phyloP scores from a whole-genome alignment of 371 early-diverging fungal species.

The Rhizopus microsporus region DNA sequence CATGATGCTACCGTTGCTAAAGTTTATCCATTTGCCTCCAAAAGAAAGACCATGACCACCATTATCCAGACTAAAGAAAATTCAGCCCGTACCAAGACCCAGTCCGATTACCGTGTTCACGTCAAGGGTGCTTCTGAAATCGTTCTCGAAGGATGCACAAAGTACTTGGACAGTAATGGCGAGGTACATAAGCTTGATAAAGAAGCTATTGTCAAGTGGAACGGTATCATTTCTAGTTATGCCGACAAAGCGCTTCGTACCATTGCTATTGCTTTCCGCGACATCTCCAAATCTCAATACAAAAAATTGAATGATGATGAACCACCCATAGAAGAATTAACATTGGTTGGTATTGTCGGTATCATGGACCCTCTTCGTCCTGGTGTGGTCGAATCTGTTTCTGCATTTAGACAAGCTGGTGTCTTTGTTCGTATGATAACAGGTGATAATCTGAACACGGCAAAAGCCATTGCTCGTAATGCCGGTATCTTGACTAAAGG shows the following conservation, averaged over 20 bases:
- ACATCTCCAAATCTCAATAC: slow-evolving; percentile 38
- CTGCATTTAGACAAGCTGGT: slow-evolving; percentile 82
- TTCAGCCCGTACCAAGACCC: slow-evolving; percentile 30
- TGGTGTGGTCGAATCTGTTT: slow-evolving; percentile 84
- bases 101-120: slow-evolving; percentile 59
- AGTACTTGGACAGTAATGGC: slow-evolving; percentile 61
- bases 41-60: slow-evolving; percentile 82
- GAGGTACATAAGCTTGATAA: slow-evolving; percentile 52
- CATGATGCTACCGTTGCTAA: slow-evolving; percentile 55
- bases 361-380: slow-evolving; percentile 93
- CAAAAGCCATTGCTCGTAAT: slow-evolving; percentile 85
- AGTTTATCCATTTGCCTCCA: slow-evolving; percentile 82
- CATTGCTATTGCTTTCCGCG: slow-evolving; percentile 82
- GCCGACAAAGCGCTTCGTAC: slow-evolving; percentile 90
- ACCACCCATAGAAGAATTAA: slow-evolving; percentile 62
- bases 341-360: slow-evolving; percentile 83
- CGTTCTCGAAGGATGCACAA: slow-evolving; percentile 64
- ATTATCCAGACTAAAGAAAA: slow-evolving; percentile 45
- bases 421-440: slow-evolving; percentile 97
- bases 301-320: slow-evolving; percentile 44
- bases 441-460: slow-evolving; percentile 93
- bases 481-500: slow-evolving; percentile 87
- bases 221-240: slow-evolving; percentile 66
- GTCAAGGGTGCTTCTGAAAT: slow-evolving; percentile 91
- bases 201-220: slow-evolving; percentile 45